A percentile compares a stretch with the other conserved stretches of the same genome.
Evolutionary conservation across 139 green algal species (phyloP).

Genomic region (Coccomyxa sp.): DNA sequence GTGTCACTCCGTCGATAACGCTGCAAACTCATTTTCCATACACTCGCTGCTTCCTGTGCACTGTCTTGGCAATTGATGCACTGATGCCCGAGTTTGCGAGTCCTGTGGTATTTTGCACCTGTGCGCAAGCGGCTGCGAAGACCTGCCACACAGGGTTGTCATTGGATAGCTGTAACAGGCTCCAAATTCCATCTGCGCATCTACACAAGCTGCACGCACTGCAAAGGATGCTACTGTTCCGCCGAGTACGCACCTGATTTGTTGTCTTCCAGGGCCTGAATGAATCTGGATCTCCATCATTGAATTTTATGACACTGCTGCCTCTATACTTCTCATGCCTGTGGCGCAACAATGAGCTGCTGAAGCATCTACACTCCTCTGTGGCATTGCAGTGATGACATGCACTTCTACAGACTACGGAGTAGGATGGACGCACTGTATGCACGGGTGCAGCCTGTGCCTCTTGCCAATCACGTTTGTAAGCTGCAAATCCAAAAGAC

Average conservation of each 20-base stretch:
- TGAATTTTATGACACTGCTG: slow-evolving; percentile 35
- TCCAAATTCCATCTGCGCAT: background rate
- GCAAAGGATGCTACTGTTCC: background rate
- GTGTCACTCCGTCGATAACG: too few species aligned
- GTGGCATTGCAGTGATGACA: background rate
- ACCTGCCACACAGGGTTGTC: slow-evolving; percentile 25
- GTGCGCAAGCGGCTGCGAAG: slow-evolving; percentile 36
- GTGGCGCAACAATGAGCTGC: background rate
- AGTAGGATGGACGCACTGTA: slow-evolving; percentile 9
- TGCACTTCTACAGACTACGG: background rate
- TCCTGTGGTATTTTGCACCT: slow-evolving; percentile 36
- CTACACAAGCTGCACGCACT: background rate
- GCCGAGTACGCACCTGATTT: slow-evolving; percentile 30
- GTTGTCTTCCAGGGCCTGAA: slow-evolving; percentile 49
- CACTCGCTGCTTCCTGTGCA: slow-evolving; percentile 52
- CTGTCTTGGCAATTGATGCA: slow-evolving; percentile 29
- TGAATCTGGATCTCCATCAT: slow-evolving; percentile 35
- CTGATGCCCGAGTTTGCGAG: slow-evolving; percentile 49
- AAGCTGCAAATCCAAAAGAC: slow-evolving; percentile 30
- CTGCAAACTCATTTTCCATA: slow-evolving; percentile 14
- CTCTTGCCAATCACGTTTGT: slow-evolving; percentile 41
- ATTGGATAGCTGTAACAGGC: background rate
- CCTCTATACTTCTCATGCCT: slow-evolving; percentile 38
- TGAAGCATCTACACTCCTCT: background rate
- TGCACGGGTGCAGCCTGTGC: slow-evolving; percentile 43